Percentiles rank a stretch among this genome's conserved stretches.
Conservation (phyloP, 306 rosid genomes). For the Sphenostylis stenocarpa region DNA sequence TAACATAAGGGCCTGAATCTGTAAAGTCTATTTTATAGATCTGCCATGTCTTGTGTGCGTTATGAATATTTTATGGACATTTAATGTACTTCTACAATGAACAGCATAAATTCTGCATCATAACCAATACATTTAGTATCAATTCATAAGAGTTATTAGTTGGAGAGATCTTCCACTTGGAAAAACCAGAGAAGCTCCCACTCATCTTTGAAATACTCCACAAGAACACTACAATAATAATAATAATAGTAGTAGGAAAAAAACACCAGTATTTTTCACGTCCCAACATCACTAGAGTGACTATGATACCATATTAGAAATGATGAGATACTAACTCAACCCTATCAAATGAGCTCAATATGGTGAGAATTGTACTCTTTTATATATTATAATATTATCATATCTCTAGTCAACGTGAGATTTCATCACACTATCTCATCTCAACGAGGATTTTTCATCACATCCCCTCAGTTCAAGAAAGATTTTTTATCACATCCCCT, state of each 20-base stretch:
- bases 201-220: not conserved
- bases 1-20: not conserved
- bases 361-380: too few species aligned
- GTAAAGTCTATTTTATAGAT: not conserved
- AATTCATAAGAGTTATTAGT: constrained; percentile 1
- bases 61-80: not conserved
- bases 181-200: not conserved
- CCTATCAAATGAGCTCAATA: too few species aligned
- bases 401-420: too few species aligned
- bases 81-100: not conserved
- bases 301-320: too few species aligned
- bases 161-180: not conserved
- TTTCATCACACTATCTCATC: too few species aligned
- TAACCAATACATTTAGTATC: constrained; percentile 4
- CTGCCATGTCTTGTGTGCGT: not conserved
- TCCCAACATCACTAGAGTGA: too few species aligned
- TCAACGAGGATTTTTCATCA: too few species aligned
- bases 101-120: not conserved
- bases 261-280: not conserved
- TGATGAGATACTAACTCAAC: too few species aligned
- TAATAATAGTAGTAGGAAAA: not conserved
- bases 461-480: too few species aligned
- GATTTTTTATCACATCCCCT: too few species aligned
- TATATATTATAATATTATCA: too few species aligned
- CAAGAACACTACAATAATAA: not conserved